Conservation (phyloP, 352 stramenopile genomes). For the Phytopythium litorale region DNA sequence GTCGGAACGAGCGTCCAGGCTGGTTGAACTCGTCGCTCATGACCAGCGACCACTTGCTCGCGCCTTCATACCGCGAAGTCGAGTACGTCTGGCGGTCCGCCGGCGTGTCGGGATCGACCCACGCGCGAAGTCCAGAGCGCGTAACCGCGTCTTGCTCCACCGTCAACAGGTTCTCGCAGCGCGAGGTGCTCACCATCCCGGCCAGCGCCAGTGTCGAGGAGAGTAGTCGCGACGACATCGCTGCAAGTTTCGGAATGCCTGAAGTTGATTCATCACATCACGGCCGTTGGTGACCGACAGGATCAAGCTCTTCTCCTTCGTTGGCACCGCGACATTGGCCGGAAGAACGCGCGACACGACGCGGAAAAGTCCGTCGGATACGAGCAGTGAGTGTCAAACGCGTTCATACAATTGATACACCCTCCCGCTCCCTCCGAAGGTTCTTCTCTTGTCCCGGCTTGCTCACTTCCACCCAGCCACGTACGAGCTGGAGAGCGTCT, state of each 20-base stretch:
- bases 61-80: constrained; percentile 27
- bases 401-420: not conserved
- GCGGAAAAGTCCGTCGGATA: not conserved
- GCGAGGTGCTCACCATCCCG: not conserved
- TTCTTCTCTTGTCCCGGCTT: no score
- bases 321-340: not conserved
- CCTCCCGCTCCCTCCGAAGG: not conserved
- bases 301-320: not conserved
- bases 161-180: not conserved
- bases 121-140: constrained; percentile 39
- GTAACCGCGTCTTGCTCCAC: constrained; percentile 11
- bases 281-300: not conserved
- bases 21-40: constrained; percentile 96
- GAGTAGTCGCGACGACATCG: not conserved
- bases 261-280: not conserved
- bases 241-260: not conserved
- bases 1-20: constrained; percentile 73
- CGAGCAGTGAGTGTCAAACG: not conserved
- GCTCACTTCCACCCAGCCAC: not conserved
- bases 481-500: constrained; percentile 17
- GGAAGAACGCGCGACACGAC: not conserved
- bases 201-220: not conserved
- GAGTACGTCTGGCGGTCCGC: constrained; percentile 19
- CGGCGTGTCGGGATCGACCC: constrained; percentile 44
- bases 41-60: constrained; percentile 72